Evolutionary conservation across 2,329 filamentous ascomycete genomes (phyloP).

Genomic region (Macrophomina tecta): DNA sequence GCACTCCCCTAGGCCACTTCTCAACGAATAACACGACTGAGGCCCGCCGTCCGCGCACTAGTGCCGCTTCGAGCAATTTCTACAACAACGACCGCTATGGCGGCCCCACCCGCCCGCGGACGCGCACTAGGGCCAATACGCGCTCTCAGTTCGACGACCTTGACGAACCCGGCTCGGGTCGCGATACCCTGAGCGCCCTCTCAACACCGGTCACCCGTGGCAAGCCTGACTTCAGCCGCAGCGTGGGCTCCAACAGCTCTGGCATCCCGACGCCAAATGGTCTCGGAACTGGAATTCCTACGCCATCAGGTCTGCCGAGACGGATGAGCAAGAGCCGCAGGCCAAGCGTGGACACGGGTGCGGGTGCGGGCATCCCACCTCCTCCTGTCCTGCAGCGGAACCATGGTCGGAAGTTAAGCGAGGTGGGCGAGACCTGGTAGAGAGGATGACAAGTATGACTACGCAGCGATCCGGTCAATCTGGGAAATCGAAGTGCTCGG

Average conservation of each 20-base stretch:
- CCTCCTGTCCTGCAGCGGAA: not conserved
- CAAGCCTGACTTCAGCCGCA: constrained; percentile 59
- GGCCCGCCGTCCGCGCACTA: constrained; percentile 44
- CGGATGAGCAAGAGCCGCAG: constrained; percentile 56
- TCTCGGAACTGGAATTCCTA: constrained; percentile 55
- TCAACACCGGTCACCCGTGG: constrained; percentile 39
- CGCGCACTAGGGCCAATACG: constrained; percentile 19
- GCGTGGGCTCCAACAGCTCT: constrained; percentile 39
- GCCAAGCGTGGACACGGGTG: constrained; percentile 41
- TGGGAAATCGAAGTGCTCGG: constrained; percentile 18
- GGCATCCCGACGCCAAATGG: constrained; percentile 52
- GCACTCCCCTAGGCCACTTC: constrained; percentile 20
- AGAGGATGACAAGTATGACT: constrained; percentile 8
- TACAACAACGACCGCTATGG: constrained; percentile 15
- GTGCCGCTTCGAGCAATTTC: constrained; percentile 7
- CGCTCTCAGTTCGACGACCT: constrained; percentile 23
- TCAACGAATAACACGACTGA: constrained; percentile 12
- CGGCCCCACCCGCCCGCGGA: constrained; percentile 15
- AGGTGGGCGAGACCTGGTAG: constrained; percentile 65
- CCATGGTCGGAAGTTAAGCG: constrained; percentile 54
- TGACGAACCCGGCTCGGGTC: constrained; percentile 1
- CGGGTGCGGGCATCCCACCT: constrained; percentile 10
- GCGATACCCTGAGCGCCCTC: constrained; percentile 34
- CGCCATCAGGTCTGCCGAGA: constrained; percentile 54
- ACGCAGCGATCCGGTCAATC: constrained; percentile 24